These are phyloP conservation scores for Xylaria multiplex DNA, from an alignment of 2,329 filamentous ascomycete genomes.

Conservation along the genomic window DNA sequence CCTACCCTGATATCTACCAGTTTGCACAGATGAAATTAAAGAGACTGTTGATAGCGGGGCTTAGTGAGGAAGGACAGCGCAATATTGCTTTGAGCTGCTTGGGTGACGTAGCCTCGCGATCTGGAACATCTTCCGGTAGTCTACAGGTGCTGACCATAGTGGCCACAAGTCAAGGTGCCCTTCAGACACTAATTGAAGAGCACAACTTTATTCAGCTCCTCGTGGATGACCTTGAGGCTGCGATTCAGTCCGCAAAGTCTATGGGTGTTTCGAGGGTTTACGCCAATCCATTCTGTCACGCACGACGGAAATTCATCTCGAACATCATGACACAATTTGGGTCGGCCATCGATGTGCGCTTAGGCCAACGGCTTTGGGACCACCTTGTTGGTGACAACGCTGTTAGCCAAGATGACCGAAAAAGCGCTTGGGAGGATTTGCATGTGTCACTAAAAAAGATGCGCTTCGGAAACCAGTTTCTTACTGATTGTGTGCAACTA, in stretches of 20 bases:
- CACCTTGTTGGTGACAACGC: constrained; percentile 74
- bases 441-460: constrained; percentile 57
- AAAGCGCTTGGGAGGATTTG: constrained; percentile 75
- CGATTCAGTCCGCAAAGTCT: constrained; percentile 55
- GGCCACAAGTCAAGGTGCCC: constrained; percentile 61
- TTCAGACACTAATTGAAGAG: constrained; percentile 67
- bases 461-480: constrained; percentile 64
- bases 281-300: constrained; percentile 59
- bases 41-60: constrained; percentile 66
- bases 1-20: constrained; percentile 69
- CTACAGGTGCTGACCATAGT: constrained; percentile 70
- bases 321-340: constrained; percentile 67
- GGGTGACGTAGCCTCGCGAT: constrained; percentile 71
- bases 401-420: constrained; percentile 68
- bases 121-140: constrained; percentile 75
- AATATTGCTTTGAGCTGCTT: constrained; percentile 75
- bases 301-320: constrained; percentile 66
- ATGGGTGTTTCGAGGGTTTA: constrained; percentile 58
- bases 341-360: constrained; percentile 70
- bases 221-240: constrained; percentile 71
- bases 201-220: constrained; percentile 70
- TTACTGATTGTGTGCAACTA: constrained; percentile 62
- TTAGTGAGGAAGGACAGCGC: constrained; percentile 64
- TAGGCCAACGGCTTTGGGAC: constrained; percentile 75
- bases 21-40: constrained; percentile 71